phyloP scores from a whole-genome alignment of 2,329 filamentous ascomycete genomes.

The Fusarium guadeloupense region DNA sequence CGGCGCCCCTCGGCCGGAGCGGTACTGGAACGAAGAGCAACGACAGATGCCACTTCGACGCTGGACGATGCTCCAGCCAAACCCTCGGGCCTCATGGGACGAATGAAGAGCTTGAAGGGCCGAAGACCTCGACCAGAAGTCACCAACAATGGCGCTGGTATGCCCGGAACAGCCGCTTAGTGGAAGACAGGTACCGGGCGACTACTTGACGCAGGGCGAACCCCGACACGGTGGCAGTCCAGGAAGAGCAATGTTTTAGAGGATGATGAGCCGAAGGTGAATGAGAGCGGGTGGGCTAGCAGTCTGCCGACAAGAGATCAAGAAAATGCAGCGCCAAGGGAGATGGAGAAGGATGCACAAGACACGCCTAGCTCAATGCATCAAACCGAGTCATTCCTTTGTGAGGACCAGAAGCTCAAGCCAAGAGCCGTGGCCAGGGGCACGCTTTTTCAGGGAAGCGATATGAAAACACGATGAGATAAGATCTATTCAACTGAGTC shows the following conservation, averaged over 20 bases:
- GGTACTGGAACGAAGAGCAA: conserved; percentile 71
- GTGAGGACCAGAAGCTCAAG: conserved; percentile 11
- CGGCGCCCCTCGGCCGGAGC: conserved; percentile 50
- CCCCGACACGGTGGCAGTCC: conserved; percentile 25
- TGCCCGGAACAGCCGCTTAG: conserved; percentile 55
- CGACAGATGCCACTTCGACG: conserved; percentile 62
- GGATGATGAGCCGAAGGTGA: conserved; percentile 8
- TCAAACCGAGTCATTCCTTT: conserved; percentile 34
- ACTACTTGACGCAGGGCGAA: conserved; percentile 30
- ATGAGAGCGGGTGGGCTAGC: conserved; percentile 8
- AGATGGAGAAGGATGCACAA: conserved; percentile 16
- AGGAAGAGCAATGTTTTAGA: conserved; percentile 10
- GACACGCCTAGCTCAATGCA: conserved; percentile 7
- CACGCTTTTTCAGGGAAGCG: conserved; percentile 12
- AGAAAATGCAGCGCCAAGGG: conserved; percentile 36
- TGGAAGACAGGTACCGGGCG: conserved; percentile 39
- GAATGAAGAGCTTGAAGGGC: conserved; percentile 85
- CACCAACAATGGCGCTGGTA: conserved; percentile 49
- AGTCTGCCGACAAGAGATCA: conserved; percentile 24
- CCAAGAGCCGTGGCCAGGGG: conserved; percentile 7
- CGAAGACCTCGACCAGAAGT: conserved; percentile 54
- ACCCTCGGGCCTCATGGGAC: conserved; percentile 73
- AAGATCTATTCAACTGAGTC: conserved; percentile 9
- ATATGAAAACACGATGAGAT: conserved; percentile 27
- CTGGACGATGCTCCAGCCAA: conserved; percentile 55